Evolutionary conservation across 2,329 filamentous ascomycete genomes (phyloP), one percentile per base, ranked within the genome.

Genomic region (Penicillium sp.): DNA sequence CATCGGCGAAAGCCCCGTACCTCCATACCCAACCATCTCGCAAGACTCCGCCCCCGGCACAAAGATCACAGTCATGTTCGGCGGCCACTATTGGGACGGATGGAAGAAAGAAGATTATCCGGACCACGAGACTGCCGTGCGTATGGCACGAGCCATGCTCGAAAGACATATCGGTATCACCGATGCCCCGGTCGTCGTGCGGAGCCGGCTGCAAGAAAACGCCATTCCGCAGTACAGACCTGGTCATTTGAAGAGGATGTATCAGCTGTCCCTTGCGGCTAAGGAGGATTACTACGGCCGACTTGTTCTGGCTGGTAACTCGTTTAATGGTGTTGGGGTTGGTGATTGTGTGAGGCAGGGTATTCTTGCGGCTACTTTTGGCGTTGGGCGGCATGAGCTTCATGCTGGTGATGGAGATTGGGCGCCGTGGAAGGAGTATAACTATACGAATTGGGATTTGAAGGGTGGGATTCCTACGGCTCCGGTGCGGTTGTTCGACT

Each of bases 161-260:
- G 78, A 84, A 62, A 84, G 92, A 20, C 93, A 98, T 70, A 81
- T 98, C 5, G 82, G 83, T 59, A 91, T 97, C 71, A 82, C 78
- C 0, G 83, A 85, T 22, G 78, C 84, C 28, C 88, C 90, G 0
- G 80, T 81, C 17, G 80, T 87, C n/a, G 83, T 84, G 37, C 80
- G 84, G 59, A 88, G 87, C 15, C 84, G 83, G 58, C 68, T 90
- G 47, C 82, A 87, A 57, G 79, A 80, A 60, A 83, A 95, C 62
- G 96, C 92, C 72, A 95, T 99, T 65, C 94, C 95, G 11, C 95
- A 99, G 77, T 96, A 96, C 74, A 84, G 83, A 0, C 88, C 96
- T 1, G 92, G 92, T 38, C 94, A 98, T 75, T 76, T 84, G 28
- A 75, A 79, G 8, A 83, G 85, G 60, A 86, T 96, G 79, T 77